Percentiles rank a stretch among this genome's conserved stretches.
Conservation (phyloP, 345 rosid genomes). For the thale cress (Arabidopsis thaliana) region DNA sequence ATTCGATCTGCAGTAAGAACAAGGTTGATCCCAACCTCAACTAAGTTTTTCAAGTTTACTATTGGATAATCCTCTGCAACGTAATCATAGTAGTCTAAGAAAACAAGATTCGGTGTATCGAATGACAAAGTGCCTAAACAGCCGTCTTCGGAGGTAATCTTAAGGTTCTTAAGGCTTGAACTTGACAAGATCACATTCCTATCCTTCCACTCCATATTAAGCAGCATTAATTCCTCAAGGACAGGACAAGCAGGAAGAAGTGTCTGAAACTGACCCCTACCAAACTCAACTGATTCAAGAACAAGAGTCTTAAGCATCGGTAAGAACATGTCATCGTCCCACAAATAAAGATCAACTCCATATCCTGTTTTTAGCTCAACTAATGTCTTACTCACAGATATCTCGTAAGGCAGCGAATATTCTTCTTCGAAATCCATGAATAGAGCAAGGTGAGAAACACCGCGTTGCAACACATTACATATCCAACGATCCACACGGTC, state of each 20-base stretch:
- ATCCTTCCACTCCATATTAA: conserved; percentile 40
- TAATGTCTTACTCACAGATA: conserved; percentile 25
- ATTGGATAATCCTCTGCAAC: conserved; percentile 32
- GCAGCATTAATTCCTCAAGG: conserved; percentile 16
- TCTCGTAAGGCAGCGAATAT: conserved; percentile 27
- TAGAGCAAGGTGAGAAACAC: conserved; percentile 35
- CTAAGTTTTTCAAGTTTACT: conserved; percentile 24
- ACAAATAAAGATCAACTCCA: conserved; percentile 23
- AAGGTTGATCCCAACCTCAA: conserved; percentile 13
- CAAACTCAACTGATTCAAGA: conserved; percentile 26
- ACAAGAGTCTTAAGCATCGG: conserved; percentile 30
- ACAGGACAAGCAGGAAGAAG: conserved; percentile 41
- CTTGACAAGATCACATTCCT: conserved; percentile 33
- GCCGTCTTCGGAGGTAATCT: conserved; percentile 1
- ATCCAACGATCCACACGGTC: conserved; percentile 34
- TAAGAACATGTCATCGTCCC: conserved; percentile 30
- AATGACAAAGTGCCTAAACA: conserved; percentile 31
- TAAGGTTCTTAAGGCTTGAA: conserved; percentile 24
- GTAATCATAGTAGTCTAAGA: conserved; percentile 15
- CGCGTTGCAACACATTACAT: conserved; percentile 25
- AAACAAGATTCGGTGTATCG: conserved; percentile 34
- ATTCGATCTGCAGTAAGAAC: neutral
- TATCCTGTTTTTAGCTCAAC: conserved; percentile 22
- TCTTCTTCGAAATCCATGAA: neutral
- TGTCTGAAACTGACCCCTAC: conserved; percentile 38